Conservation (phyloP, 805 yeast genomes). For the Yamadazyma takamatsuzukensis region DNA sequence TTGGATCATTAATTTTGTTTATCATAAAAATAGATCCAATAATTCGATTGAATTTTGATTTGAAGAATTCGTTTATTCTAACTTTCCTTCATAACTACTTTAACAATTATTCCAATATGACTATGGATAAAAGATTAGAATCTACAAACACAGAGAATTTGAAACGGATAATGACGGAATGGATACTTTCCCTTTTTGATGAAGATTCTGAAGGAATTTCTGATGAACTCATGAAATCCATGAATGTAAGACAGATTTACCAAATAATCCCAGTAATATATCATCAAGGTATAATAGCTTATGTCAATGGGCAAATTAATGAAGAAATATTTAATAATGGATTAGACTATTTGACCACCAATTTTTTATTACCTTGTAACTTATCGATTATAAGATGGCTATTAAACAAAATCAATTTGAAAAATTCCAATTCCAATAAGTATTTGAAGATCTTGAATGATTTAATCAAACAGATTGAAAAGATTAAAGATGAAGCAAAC, state of each 20-base stretch:
- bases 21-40: constrained; percentile 13
- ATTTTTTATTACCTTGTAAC: constrained; percentile 61
- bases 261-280: constrained; percentile 69
- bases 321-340: constrained; percentile 67
- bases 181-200: constrained; percentile 81
- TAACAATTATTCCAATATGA: constrained; percentile 27
- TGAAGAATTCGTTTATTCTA: constrained; percentile 28
- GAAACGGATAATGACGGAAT: constrained; percentile 44
- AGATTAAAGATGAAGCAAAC: constrained; percentile 13
- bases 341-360: constrained; percentile 81
- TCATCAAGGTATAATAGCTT: constrained; percentile 66
- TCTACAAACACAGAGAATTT: constrained; percentile 28
- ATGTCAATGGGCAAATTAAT: constrained; percentile 52
- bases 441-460: constrained; percentile 21
- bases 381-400: constrained; percentile 33
- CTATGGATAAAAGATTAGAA: constrained; percentile 30
- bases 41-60: constrained; percentile 19
- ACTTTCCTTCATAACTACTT: constrained; percentile 32
- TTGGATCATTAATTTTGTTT: constrained; percentile 54
- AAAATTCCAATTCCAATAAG: constrained; percentile 12
- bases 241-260: constrained; percentile 64
- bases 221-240: constrained; percentile 70
- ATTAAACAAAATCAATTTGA: constrained; percentile 12
- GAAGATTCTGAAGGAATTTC: constrained; percentile 66
- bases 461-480: constrained; percentile 21